Percentiles rank a stretch among this genome's conserved stretches.
Conservation (phyloP, 805 yeast species). For the Teunomyces lycoperdinae region DNA sequence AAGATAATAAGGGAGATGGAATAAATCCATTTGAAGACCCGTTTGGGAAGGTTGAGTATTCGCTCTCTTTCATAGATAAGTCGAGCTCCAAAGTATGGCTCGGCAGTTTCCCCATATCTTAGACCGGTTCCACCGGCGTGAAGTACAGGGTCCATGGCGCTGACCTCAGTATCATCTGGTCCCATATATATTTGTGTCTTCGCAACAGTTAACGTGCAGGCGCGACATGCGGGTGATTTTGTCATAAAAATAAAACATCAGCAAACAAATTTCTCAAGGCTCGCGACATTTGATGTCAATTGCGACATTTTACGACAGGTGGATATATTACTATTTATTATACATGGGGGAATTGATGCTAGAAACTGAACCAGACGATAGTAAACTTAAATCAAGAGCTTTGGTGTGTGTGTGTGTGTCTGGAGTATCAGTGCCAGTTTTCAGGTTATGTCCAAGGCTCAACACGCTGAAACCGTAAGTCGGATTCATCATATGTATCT, state of each 20-base stretch:
- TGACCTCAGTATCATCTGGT: not conserved
- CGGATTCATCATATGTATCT: constrained; percentile 19
- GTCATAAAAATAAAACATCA: no score
- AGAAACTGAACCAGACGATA: no score
- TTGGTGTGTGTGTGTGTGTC: not conserved
- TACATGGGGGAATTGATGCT: no score
- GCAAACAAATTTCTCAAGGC: no score
- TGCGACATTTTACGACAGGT: no score
- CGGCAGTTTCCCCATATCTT: not conserved
- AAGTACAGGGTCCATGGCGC: not conserved
- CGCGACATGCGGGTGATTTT: no score
- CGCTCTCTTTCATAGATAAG: constrained; percentile 1
- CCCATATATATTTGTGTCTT: not conserved
- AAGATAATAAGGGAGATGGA: constrained; percentile 43
- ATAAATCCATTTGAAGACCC: constrained; percentile 41
- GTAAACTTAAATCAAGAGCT: no score
- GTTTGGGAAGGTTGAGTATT: constrained; percentile 14
- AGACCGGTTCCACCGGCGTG: not conserved
- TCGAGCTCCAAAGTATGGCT: constrained; percentile 1
- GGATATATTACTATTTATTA: no score
- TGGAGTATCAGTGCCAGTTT: not conserved
- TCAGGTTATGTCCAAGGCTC: constrained; percentile 17
- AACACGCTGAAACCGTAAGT: constrained; percentile 23
- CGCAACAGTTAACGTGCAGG: no score
- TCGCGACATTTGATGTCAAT: no score